Conservation (phyloP, 2,329 filamentous ascomycete species). For the Cordyceps cicadae region DNA sequence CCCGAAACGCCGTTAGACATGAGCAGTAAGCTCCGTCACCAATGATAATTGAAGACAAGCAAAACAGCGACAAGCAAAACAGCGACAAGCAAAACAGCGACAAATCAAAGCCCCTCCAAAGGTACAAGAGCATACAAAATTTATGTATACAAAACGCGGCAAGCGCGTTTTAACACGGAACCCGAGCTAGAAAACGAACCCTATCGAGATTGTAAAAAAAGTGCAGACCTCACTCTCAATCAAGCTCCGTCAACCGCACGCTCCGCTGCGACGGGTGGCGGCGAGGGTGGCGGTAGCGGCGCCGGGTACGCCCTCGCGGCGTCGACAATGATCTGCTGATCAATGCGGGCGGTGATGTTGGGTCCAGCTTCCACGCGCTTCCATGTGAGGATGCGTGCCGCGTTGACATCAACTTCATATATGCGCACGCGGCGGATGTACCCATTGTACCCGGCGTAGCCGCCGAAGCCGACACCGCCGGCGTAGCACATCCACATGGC, state of each 20-base stretch:
- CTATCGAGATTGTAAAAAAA: too few relatives aligned
- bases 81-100: background rate
- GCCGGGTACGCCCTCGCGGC: conserved; percentile 40
- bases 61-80: too few relatives aligned
- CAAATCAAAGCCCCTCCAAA: background rate
- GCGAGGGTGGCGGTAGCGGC: conserved; percentile 15
- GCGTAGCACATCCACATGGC: conserved; percentile 98
- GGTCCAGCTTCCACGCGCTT: conserved; percentile 69
- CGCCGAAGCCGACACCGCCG: conserved; percentile 84
- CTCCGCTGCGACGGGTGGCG: conserved; percentile 13
- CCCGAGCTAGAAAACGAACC: too few relatives aligned
- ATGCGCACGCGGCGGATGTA: conserved; percentile 78
- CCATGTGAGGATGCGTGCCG: conserved; percentile 82
- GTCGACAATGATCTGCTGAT: conserved; percentile 60
- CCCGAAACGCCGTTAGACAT: background rate
- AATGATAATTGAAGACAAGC: background rate
- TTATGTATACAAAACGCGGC: background rate
- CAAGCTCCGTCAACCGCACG: background rate
- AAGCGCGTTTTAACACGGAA: too few relatives aligned
- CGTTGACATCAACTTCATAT: conserved; percentile 90
- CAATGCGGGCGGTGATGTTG: conserved; percentile 43
- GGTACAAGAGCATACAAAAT: background rate
- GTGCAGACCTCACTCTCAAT: background rate
- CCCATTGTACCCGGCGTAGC: conserved; percentile 84
- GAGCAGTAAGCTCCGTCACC: background rate